These are phyloP conservation scores for Entomortierella parvispora DNA, from an alignment of 192 early-diverging fungal species.

Conservation along the genomic window DNA sequence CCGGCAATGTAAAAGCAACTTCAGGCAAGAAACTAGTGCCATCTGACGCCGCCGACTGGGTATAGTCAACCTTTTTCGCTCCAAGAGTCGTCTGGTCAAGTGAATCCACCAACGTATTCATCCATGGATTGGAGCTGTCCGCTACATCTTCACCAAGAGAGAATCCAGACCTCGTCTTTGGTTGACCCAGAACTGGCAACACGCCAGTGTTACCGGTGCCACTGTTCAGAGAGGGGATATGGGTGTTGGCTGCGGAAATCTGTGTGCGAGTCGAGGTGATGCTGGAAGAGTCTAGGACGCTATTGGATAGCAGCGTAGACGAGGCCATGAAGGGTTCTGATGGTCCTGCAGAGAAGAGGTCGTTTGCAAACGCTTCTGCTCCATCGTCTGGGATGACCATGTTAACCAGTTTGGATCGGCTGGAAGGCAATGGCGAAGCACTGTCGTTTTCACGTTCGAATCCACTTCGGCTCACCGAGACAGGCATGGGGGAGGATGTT, in stretches of 20 bases:
- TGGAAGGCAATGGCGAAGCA: conserved; percentile 13
- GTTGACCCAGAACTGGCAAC: background rate
- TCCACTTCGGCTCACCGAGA: conserved; percentile 10
- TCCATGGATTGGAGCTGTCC: conserved; percentile 44
- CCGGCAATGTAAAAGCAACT: conserved; percentile 2
- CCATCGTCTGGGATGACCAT: conserved; percentile 33
- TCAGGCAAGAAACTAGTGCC: conserved; percentile 3
- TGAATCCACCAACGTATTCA: conserved; percentile 33
- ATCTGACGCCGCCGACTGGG: conserved; percentile 13
- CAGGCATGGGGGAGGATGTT: conserved; percentile 30
- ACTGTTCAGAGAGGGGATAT: background rate
- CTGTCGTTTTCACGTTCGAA: conserved; percentile 25
- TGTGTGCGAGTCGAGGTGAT: background rate
- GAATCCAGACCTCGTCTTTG: conserved; percentile 24
- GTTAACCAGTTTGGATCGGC: background rate
- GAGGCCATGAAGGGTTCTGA: background rate
- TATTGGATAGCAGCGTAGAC: conserved; percentile 14
- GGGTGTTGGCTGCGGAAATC: background rate
- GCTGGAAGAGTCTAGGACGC: conserved; percentile 31
- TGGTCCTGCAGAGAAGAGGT: conserved; percentile 22
- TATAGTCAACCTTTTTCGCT: conserved; percentile 18
- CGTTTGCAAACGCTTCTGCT: conserved; percentile 36
- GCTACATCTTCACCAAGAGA: conserved; percentile 46
- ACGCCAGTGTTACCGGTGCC: background rate
- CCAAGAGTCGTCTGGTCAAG: conserved; percentile 15